A percentile compares a stretch with the other conserved stretches of the same genome.
Evolutionary conservation across 345 rosid genomes (phyloP).

Genomic region (Combretum micranthum): DNA sequence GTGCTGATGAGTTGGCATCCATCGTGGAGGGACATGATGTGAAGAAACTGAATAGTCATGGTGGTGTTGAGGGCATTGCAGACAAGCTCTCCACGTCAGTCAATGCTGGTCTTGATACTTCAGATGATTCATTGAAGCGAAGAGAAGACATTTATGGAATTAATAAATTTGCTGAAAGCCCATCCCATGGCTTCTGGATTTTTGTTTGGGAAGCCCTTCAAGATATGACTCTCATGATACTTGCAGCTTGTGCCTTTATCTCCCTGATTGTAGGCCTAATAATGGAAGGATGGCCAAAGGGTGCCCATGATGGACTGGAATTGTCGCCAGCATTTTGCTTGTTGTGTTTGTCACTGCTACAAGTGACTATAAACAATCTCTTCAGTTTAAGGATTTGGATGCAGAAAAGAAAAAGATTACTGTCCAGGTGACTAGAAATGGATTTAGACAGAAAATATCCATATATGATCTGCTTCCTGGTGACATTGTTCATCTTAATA

Average conservation of each 20-base stretch:
- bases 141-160: slow-evolving; percentile 67
- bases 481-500: slow-evolving; percentile 61
- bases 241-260: slow-evolving; percentile 50
- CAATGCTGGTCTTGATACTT: slow-evolving; percentile 45
- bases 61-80: slow-evolving; percentile 56
- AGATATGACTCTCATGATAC: slow-evolving; percentile 62
- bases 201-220: slow-evolving; percentile 68
- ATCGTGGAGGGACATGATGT: slow-evolving; percentile 81
- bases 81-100: slow-evolving; percentile 61
- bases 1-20: slow-evolving; percentile 81
- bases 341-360: slow-evolving; percentile 68
- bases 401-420: slow-evolving; percentile 51
- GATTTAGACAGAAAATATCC: slow-evolving; percentile 46
- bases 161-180: slow-evolving; percentile 78
- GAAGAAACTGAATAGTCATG: slow-evolving; percentile 69
- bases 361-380: slow-evolving; percentile 62
- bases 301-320: slow-evolving; percentile 77
- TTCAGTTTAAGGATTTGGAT: slow-evolving; percentile 66
- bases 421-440: slow-evolving; percentile 56
- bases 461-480: slow-evolving; percentile 73
- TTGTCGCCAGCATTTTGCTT: slow-evolving; percentile 57
- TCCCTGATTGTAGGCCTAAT: slow-evolving; percentile 61
- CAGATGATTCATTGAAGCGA: slow-evolving; percentile 30
- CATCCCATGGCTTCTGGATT: slow-evolving; percentile 68
- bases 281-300: slow-evolving; percentile 70